These are phyloP conservation scores for Rhodotorula mucilaginosa DNA, from an alignment of 1,284 basidiomycete species.

Conservation along the genomic window DNA sequence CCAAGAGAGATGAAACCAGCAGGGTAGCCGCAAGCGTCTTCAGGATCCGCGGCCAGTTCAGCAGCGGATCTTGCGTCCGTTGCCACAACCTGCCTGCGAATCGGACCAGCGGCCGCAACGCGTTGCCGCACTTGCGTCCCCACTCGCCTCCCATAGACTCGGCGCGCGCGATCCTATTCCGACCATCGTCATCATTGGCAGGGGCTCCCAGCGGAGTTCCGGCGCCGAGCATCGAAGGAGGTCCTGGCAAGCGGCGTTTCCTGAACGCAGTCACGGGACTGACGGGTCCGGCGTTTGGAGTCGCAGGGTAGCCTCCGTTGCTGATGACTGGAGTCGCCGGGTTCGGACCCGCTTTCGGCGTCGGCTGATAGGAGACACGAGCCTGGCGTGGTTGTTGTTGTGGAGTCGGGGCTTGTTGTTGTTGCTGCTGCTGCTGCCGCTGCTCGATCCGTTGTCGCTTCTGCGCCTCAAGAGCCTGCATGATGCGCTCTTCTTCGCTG, in stretches of 20 bases:
- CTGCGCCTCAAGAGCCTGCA: constrained; percentile 16
- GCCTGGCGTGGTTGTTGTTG: not conserved
- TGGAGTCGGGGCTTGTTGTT: constrained; percentile 9
- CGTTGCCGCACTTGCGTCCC: constrained; percentile 15
- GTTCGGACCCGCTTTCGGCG: not conserved
- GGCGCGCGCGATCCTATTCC: not conserved
- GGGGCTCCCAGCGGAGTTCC: not conserved
- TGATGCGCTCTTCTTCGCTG: constrained; percentile 60
- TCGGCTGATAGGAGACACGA: not conserved
- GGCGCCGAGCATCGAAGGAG: constrained; percentile 26
- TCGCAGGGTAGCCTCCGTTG: constrained; percentile 24
- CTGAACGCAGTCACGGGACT: constrained; percentile 18
- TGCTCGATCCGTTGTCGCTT: constrained; percentile 21
- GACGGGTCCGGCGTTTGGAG: constrained; percentile 6
- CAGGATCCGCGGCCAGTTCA: constrained; percentile 46
- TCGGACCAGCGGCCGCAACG: constrained; percentile 12
- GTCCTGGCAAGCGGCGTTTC: constrained; percentile 13
- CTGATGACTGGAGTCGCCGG: constrained; percentile 15
- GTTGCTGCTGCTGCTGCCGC: constrained; percentile 9
- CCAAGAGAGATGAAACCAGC: constrained; percentile 42
- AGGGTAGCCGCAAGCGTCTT: constrained; percentile 54
- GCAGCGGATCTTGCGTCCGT: constrained; percentile 29
- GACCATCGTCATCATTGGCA: not conserved
- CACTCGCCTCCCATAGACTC: constrained; percentile 5
- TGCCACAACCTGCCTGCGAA: not conserved